Conservation (phyloP, 2,329 filamentous ascomycete genomes). For the Colletotrichum sp. region DNA sequence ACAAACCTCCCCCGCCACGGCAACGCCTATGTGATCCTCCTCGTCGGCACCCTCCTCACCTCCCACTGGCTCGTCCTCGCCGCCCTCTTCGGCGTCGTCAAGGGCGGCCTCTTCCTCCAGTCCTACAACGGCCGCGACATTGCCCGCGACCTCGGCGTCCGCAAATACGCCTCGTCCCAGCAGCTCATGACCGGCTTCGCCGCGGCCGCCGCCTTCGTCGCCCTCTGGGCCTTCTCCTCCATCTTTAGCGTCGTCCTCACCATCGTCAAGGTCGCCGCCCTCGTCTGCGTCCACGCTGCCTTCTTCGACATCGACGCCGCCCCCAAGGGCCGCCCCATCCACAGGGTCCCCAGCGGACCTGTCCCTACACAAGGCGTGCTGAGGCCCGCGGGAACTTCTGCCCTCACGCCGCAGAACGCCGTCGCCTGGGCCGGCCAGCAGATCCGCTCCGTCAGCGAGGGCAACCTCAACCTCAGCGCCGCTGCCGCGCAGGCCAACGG, state of each 20-base stretch:
- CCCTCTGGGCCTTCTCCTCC: conserved; percentile 16
- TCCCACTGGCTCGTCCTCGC: conserved; percentile 18
- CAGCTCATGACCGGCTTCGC: conserved; percentile 12
- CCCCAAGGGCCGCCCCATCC: neutral
- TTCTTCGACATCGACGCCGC: conserved; percentile 1
- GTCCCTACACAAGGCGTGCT: neutral
- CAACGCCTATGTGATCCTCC: conserved; percentile 18
- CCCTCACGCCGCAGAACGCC: neutral
- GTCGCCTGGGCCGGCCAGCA: neutral
- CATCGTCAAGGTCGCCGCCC: conserved; percentile 9
- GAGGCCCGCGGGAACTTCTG: neutral
- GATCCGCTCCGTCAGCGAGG: conserved; percentile 7
- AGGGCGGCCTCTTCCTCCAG: conserved; percentile 15
- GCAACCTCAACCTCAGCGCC: neutral
- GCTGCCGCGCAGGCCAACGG: neutral
- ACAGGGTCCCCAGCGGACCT: neutral
- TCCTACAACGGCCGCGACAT: conserved; percentile 18
- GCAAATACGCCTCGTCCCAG: conserved; percentile 14
- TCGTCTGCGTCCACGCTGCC: conserved; percentile 13
- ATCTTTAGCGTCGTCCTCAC: conserved; percentile 13
- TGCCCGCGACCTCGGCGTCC: conserved; percentile 18
- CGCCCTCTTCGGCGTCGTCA: conserved; percentile 16
- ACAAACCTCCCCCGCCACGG: conserved; percentile 15
- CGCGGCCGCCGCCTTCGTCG: conserved; percentile 4
- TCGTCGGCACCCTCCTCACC: conserved; percentile 16